Evolutionary conservation across 805 yeast genomes (phyloP).

Genomic region (Lipomyces yamanashiensis): DNA sequence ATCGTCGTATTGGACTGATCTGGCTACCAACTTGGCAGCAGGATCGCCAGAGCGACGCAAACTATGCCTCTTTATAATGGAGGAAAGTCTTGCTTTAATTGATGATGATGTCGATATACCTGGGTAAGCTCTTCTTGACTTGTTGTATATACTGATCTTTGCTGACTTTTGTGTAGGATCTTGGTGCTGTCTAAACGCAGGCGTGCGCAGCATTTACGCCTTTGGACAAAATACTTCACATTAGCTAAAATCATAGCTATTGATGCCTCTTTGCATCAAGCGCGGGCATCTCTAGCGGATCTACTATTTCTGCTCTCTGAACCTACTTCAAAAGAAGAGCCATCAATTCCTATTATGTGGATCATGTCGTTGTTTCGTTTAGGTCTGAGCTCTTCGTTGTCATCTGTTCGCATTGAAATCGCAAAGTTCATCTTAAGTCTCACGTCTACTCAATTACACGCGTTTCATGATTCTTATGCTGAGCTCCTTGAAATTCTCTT

Average conservation of each 20-base stretch:
- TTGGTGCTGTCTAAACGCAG: neutral
- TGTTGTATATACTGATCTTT: neutral
- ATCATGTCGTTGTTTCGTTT: slow-evolving; percentile 9
- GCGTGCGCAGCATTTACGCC: slow-evolving; percentile 45
- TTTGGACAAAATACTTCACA: slow-evolving; percentile 77
- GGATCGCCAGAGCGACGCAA: slow-evolving; percentile 30
- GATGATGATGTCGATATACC: slow-evolving; percentile 11
- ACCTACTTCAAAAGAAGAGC: neutral
- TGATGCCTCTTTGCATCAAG: slow-evolving; percentile 85
- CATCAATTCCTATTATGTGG: slow-evolving; percentile 25
- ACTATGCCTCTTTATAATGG: slow-evolving; percentile 22
- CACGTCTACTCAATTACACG: neutral
- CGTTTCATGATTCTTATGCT: neutral
- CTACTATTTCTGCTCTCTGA: slow-evolving; percentile 3
- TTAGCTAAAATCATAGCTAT: slow-evolving; percentile 79
- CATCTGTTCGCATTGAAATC: slow-evolving; percentile 24
- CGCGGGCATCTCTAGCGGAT: slow-evolving; percentile 41
- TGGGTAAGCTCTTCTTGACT: slow-evolving; percentile 8
- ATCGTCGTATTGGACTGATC: slow-evolving; percentile 15
- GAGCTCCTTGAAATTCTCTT: slow-evolving; percentile 9
- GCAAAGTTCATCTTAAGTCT: slow-evolving; percentile 21
- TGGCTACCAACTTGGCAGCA: slow-evolving; percentile 5
- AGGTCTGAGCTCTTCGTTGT: slow-evolving; percentile 24
- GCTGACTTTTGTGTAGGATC: neutral
- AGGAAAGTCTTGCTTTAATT: slow-evolving; percentile 4